phyloP scores from a whole-genome alignment of 139 green algal genomes.

The Asterochloris erici region DNA sequence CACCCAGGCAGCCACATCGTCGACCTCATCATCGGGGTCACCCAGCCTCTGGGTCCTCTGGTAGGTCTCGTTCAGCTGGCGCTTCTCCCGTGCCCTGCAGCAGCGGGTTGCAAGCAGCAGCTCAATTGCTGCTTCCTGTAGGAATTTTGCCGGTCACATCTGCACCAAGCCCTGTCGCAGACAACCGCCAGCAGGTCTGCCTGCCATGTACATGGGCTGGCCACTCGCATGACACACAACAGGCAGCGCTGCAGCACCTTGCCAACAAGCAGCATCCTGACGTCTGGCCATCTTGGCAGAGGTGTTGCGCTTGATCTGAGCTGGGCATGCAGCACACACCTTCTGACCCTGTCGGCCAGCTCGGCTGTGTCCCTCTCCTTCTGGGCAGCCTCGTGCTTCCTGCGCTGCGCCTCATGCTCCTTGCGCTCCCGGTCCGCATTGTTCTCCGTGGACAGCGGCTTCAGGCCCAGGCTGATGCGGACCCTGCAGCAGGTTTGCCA shows the following conservation, averaged over 20 bases:
- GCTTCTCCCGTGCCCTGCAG: conserved; percentile 42
- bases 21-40: conserved; percentile 49
- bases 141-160: conserved; percentile 16
- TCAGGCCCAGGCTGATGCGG: conserved; percentile 63
- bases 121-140: background rate
- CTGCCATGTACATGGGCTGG: background rate
- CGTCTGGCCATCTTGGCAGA: background rate
- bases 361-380: conserved; percentile 33
- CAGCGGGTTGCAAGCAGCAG: background rate
- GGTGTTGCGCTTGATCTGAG: background rate
- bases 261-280: background rate
- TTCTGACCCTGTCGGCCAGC: conserved; percentile 36
- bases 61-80: conserved; percentile 42
- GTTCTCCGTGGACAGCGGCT: conserved; percentile 48
- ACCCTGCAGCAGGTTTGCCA: conserved; percentile 42
- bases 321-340: conserved; percentile 18
- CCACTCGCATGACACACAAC: background rate
- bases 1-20: conserved; percentile 72
- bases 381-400: conserved; percentile 23
- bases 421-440: conserved; percentile 30
- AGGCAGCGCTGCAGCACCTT: background rate
- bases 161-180: conserved; percentile 15
- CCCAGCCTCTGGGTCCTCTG: conserved; percentile 54
- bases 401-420: conserved; percentile 16
- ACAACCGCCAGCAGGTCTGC: background rate